Evolutionary conservation across 108 stramenopile genomes (phyloP).

Genomic region (Cyclostephanos invisitatus): DNA sequence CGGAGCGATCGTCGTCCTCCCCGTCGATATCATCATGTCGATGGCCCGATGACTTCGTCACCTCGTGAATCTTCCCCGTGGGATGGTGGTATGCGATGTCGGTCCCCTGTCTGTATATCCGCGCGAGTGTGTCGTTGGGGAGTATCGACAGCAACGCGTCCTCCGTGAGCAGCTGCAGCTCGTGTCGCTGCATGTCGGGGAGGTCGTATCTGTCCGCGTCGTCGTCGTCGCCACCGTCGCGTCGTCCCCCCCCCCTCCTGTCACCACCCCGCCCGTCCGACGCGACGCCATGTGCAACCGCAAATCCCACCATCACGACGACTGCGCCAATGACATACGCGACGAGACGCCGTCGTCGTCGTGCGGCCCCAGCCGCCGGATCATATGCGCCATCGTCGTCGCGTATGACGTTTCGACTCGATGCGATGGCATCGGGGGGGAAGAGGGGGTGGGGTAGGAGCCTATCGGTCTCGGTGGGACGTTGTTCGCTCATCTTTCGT

Average conservation of each 20-base stretch:
- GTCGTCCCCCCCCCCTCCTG: neutral
- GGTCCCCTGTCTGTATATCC: neutral
- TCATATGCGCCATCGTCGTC: too few relatives aligned
- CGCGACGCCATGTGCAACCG: neutral
- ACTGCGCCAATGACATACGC: neutral
- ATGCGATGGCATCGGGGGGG: neutral
- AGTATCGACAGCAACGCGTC: neutral
- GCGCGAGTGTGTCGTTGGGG: neutral
- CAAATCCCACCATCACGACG: slow-evolving; percentile 2
- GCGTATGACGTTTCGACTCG: neutral
- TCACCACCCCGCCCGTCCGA: slow-evolving; percentile 2
- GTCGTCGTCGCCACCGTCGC: neutral
- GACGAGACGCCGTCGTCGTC: neutral
- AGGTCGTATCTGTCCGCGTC: slow-evolving; percentile 1
- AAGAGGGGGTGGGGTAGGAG: slow-evolving; percentile 8
- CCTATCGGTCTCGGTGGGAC: slow-evolving; percentile 25
- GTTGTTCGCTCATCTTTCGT: slow-evolving; percentile 3
- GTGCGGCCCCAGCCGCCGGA: too few relatives aligned
- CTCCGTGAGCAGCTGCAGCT: slow-evolving; percentile 11
- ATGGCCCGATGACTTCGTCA: neutral
- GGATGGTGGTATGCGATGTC: neutral
- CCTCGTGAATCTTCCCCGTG: neutral
- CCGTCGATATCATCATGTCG: neutral
- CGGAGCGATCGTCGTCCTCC: neutral
- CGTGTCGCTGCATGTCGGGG: slow-evolving; percentile 1